Percentiles rank a stretch among this genome's conserved stretches.
phyloP scores from a whole-genome alignment of 2,329 filamentous ascomycete species.

The Curvularia sp. region DNA sequence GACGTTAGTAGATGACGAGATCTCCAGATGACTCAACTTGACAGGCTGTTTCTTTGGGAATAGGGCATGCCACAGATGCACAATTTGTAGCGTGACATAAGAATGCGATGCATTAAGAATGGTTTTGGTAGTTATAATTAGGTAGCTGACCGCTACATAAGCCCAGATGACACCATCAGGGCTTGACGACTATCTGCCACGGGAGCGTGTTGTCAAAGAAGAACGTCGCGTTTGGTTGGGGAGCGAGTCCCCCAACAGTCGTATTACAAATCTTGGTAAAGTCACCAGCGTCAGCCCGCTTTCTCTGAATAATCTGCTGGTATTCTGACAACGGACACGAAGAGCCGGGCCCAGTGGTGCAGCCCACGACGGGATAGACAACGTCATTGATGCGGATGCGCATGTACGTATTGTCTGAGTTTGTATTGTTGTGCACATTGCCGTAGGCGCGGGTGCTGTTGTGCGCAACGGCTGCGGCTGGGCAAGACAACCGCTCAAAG shows the following conservation, averaged over 20 bases:
- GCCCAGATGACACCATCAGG: slow-evolving; percentile 16
- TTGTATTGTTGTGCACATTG: slow-evolving; percentile 8
- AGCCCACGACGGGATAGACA: slow-evolving; percentile 64
- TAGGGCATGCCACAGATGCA: not conserved
- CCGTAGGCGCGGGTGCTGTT: slow-evolving; percentile 9
- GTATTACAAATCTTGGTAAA: slow-evolving; percentile 57
- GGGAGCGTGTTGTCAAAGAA: slow-evolving; percentile 37
- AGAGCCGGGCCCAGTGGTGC: slow-evolving; percentile 60
- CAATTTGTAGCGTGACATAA: not conserved
- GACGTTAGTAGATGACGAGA: not conserved
- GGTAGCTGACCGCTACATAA: not conserved
- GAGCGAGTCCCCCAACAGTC: slow-evolving; percentile 22
- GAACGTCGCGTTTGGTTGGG: slow-evolving; percentile 33
- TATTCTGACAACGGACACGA: slow-evolving; percentile 44
- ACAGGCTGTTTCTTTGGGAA: not conserved
- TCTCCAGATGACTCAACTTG: not conserved
- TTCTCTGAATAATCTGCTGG: slow-evolving; percentile 52
- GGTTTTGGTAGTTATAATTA: not conserved
- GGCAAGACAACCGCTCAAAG: slow-evolving; percentile 68
- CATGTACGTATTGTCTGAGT: slow-evolving; percentile 30
- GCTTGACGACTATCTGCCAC: slow-evolving; percentile 33
- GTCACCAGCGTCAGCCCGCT: slow-evolving; percentile 56
- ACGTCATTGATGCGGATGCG: slow-evolving; percentile 8
- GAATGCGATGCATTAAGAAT: not conserved
- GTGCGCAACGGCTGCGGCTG: slow-evolving; percentile 12